Conservation (phyloP, 169 alveolate species). For the Plasmodium knowlesi region DNA sequence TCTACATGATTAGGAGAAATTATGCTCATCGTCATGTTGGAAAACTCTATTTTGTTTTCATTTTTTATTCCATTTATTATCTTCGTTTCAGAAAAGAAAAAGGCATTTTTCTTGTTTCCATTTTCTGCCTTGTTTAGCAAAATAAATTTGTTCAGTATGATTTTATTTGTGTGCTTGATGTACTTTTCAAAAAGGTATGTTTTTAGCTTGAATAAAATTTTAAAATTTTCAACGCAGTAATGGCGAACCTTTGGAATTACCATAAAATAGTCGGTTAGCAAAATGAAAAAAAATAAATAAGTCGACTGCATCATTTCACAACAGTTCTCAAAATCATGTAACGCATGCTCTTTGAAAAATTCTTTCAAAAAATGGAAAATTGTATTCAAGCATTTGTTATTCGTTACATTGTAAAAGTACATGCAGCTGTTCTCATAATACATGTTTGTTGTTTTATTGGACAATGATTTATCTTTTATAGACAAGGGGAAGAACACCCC, state of each 20-base stretch:
- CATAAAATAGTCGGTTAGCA: constrained; percentile 20
- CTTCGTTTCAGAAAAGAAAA: constrained; percentile 42
- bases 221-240: constrained; percentile 45
- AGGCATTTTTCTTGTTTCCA: constrained; percentile 21
- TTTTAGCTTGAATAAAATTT: constrained; percentile 46
- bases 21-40: constrained; percentile 25
- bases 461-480: constrained; percentile 49
- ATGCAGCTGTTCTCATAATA: background rate
- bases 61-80: constrained; percentile 11
- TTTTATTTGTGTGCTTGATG: constrained; percentile 27
- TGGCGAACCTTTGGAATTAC: background rate
- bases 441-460: constrained; percentile 20
- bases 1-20: constrained; percentile 18
- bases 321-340: constrained; percentile 56
- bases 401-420: constrained; percentile 76
- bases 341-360: constrained; percentile 58
- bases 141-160: constrained; percentile 16
- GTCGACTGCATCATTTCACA: constrained; percentile 56
- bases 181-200: constrained; percentile 52
- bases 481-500: constrained; percentile 70
- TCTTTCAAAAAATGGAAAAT: constrained; percentile 57
- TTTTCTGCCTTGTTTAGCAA: constrained; percentile 39
- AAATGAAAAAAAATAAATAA: constrained; percentile 54
- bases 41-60: constrained; percentile 49
- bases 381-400: constrained; percentile 47